Conservation (phyloP, 139 green algal genomes). For the Closterium sp. region DNA sequence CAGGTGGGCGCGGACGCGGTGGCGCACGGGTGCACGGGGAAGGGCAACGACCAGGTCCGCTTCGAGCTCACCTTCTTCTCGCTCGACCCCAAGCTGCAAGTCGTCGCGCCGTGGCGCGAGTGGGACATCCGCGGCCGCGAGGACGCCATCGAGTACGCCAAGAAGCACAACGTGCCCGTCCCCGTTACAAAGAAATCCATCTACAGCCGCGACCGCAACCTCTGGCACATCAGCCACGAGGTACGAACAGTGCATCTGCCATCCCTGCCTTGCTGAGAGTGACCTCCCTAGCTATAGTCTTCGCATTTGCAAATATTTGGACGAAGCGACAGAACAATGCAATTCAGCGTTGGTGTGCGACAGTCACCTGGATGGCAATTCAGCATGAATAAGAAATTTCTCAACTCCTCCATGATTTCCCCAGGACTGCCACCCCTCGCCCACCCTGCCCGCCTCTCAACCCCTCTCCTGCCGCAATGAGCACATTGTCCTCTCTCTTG, state of each 20-base stretch:
- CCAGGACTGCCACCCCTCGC: neutral
- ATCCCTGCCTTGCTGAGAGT: neutral
- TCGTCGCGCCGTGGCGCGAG: constrained; percentile 98
- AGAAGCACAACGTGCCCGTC: constrained; percentile 53
- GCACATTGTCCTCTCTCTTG: too few relatives aligned
- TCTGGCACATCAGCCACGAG: constrained; percentile 55
- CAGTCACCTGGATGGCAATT: neutral
- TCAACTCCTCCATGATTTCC: too few relatives aligned
- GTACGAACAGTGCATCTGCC: neutral
- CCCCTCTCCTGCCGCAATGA: neutral
- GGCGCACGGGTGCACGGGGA: constrained; percentile 96
- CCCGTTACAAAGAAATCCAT: constrained; percentile 56
- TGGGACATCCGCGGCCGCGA: constrained; percentile 71
- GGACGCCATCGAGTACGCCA: constrained; percentile 52
- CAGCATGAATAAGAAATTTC: too few relatives aligned
- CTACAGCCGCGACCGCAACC: constrained; percentile 53
- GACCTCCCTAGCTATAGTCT: neutral
- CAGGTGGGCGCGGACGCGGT: constrained; percentile 92
- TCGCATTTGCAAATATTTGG: too few relatives aligned
- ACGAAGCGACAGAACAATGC: too few relatives aligned
- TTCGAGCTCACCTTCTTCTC: constrained; percentile 87
- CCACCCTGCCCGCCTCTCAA: neutral
- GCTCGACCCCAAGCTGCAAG: constrained; percentile 98
- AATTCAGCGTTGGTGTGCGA: too few relatives aligned
- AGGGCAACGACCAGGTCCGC: constrained; percentile 95